Conservation (phyloP, 106 monocot genomes). For the Amphibolis antarctica region DNA sequence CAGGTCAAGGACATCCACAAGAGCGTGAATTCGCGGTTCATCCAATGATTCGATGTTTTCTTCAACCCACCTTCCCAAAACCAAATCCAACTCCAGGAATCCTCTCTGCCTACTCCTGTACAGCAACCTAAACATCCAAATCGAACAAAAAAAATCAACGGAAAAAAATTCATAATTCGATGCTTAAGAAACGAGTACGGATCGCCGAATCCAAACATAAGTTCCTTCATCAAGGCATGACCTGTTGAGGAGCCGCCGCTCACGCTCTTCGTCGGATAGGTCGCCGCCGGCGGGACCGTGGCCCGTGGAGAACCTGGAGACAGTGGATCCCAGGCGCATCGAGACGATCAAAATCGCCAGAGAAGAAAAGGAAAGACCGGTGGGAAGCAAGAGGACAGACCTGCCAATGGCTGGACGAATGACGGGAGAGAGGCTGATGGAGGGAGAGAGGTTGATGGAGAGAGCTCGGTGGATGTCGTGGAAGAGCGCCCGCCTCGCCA, state of each 20-base stretch:
- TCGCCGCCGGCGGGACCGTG: conserved; percentile 24
- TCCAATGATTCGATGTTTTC: conserved; percentile 72
- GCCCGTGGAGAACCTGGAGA: conserved; percentile 7
- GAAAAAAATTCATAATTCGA: too few species aligned
- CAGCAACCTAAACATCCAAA: conserved; percentile 33
- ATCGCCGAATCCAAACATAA: too few species aligned
- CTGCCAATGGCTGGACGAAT: conserved; percentile 4
- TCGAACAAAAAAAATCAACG: not conserved
- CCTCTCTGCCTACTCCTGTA: conserved; percentile 94
- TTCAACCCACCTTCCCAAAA: conserved; percentile 94
- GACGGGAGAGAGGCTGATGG: not conserved
- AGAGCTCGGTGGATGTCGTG: conserved; percentile 17
- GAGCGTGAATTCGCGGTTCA: conserved; percentile 57
- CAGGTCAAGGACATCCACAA: conserved; percentile 81
- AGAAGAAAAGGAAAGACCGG: not conserved
- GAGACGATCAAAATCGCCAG: not conserved
- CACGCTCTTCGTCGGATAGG: conserved; percentile 61
- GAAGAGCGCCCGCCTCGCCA: conserved; percentile 23
- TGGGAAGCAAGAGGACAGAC: not conserved
- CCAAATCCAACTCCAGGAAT: conserved; percentile 80
- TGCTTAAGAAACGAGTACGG: too few species aligned
- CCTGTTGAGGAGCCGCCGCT: conserved; percentile 76
- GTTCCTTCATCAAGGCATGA: conserved; percentile 2
- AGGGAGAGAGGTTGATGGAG: not conserved
- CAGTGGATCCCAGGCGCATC: not conserved